Evolutionary conservation across 148 eudicot genomes (phyloP).

Genomic region (Drosera capensis): DNA sequence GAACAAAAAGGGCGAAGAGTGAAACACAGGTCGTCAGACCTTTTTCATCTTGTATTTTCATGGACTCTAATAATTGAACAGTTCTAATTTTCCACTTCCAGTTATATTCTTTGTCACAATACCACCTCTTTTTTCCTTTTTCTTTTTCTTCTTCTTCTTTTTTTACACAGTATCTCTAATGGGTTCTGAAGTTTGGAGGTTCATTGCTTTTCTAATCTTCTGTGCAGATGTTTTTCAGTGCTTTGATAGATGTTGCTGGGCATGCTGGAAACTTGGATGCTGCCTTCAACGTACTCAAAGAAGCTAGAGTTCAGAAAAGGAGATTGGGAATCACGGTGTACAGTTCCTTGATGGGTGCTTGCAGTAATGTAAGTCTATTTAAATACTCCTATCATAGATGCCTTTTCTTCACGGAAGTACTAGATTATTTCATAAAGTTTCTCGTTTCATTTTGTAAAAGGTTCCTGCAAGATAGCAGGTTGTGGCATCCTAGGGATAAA

Average conservation of each 20-base stretch:
- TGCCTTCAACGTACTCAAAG: constrained; percentile 67
- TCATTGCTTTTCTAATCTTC: constrained; percentile 6
- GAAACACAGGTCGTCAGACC: too few species aligned
- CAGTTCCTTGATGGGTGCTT: constrained; percentile 98
- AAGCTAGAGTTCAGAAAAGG: constrained; percentile 45
- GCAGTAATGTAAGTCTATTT: constrained; percentile 60
- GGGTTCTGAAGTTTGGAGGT: not conserved
- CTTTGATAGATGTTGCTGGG: constrained; percentile 92
- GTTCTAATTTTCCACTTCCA: too few species aligned
- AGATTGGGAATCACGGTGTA: constrained; percentile 63
- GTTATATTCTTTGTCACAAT: too few species aligned
- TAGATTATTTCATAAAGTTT: not conserved
- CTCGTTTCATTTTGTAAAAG: not conserved
- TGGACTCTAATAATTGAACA: too few species aligned
- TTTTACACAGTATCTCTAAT: not conserved
- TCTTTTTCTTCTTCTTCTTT: not conserved
- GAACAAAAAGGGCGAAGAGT: too few species aligned
- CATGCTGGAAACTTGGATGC: constrained; percentile 80
- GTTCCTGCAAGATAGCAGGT: too few species aligned
- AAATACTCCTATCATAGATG: not conserved
- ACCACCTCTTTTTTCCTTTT: not conserved
- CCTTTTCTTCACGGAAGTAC: not conserved
- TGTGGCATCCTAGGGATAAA: too few species aligned
- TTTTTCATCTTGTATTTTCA: too few species aligned
- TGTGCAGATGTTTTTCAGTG: constrained; percentile 82